Conservation (phyloP, 148 eudicot genomes). For the Gaultheria prostrata region DNA sequence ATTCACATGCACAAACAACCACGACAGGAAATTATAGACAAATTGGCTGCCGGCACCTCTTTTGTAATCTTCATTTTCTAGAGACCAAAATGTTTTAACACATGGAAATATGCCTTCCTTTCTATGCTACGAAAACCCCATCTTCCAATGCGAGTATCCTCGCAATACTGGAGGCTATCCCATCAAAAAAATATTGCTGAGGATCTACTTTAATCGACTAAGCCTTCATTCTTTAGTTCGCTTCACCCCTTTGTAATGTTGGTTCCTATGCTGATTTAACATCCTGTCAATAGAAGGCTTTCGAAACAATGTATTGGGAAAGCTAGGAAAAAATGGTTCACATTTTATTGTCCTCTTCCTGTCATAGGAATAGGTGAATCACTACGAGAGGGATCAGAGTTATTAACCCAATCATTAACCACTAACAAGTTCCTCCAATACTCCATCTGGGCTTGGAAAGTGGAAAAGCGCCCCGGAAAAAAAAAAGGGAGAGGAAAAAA, state of each 20-base stretch:
- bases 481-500: too few relatives aligned
- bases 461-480: neutral
- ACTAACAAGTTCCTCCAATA: conserved; percentile 1
- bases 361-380: neutral
- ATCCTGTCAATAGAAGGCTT: neutral
- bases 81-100: neutral
- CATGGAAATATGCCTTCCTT: neutral
- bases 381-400: neutral
- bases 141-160: neutral
- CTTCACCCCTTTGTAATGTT: neutral
- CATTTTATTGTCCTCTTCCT: neutral
- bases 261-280: neutral
- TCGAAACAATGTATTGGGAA: neutral
- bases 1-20: neutral
- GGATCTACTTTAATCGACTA: neutral
- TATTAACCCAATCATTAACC: neutral
- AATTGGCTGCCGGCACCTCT: conserved; percentile 4
- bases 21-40: neutral
- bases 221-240: neutral
- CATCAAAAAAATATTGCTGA: neutral
- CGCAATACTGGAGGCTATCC: neutral
- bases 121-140: neutral
- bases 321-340: neutral
- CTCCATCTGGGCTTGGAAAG: neutral
- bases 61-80: neutral